Base-by-base conservation (phyloP, 2,329 filamentous ascomycete genomes). In the Colletotrichum costaricense region DNA sequence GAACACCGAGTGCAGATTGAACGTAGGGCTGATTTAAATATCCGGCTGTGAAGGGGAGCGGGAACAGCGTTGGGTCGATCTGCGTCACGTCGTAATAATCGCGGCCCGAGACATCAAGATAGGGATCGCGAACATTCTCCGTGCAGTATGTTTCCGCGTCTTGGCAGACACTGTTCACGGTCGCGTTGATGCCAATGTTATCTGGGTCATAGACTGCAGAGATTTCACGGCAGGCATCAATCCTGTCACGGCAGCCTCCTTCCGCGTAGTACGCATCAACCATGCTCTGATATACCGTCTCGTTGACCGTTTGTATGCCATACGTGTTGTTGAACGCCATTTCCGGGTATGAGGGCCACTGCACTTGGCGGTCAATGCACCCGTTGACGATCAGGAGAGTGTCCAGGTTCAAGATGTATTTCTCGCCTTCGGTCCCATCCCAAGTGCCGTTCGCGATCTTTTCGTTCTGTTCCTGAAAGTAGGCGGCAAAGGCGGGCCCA, bases 1-100 rank as follows among this genome's bases (percentile, higher is more conserved):
- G 88, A 0, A 92, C 87, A 9, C 92, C 92, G 30, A 94, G 86
- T 1, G 89, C 89, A n/a, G 88, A 78, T 75, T 90, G 89, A 0
- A 93, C 85, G 54, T 56, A 59, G 3, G 14, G 63, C 70, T 75
- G 76, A 63, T 75, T 78, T 57, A 77, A 65, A 30, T 72, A 77
- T 24, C 72, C 75, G 2, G 57, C 42, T 24, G 69, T 72, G 35
- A 74, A 74, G 3, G 73, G 71, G 7, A 67, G 57, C 2, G 72
- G 75, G 49, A 78, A 78, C 6, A 68, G 75, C 3, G 73, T 75
- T 6, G 73, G 74, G 28, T 75, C 71, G 22, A 74, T 11, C 12
- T 77, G 72, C 1, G 76, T 77, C 7, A 78, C 75, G 30, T 78
- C 77, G 69, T 77, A 72, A 58, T 75, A 75, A 63, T 74, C 73